phyloP scores from a whole-genome alignment of 176 grass and related monocot species.

The Tillandsia leiboldiana region DNA sequence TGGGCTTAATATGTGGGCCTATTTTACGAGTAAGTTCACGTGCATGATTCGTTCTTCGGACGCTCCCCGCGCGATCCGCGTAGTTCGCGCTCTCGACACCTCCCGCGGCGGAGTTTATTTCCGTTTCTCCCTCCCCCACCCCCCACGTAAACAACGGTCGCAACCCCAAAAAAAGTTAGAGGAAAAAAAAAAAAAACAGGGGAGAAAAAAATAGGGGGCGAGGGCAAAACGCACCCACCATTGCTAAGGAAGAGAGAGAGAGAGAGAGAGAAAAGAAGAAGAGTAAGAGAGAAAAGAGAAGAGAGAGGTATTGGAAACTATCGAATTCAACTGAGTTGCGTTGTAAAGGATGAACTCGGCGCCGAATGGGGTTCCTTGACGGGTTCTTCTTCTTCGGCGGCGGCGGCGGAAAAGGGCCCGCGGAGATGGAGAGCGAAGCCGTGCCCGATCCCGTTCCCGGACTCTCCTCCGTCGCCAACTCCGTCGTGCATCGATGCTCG shows the following conservation, averaged over 20 bases:
- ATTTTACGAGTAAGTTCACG: too few species aligned
- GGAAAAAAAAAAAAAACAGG: not conserved
- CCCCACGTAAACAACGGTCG: not conserved
- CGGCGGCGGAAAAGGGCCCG: conserved; percentile 4
- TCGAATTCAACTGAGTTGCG: conserved; percentile 27
- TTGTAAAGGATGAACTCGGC: conserved; percentile 26
- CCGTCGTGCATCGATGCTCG: conserved; percentile 55
- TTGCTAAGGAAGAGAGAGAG: not conserved
- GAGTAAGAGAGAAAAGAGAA: not conserved
- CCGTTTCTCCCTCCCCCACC: not conserved
- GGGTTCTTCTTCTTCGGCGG: conserved; percentile 17
- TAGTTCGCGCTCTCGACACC: not conserved
- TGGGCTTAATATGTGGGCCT: too few species aligned
- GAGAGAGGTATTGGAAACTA: conserved; percentile 32
- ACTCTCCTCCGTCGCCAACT: conserved; percentile 57
- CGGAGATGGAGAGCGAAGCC: conserved; percentile 29
- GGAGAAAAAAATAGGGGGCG: conserved; percentile 4
- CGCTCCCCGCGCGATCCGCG: not conserved
- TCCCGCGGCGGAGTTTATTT: not conserved
- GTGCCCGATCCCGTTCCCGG: conserved; percentile 24
- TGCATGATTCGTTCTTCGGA: too few species aligned
- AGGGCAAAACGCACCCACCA: not conserved
- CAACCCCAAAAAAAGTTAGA: not conserved
- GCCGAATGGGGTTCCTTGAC: conserved; percentile 36
- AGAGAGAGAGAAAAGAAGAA: not conserved